Percentiles rank a stretch among this genome's conserved stretches.
phyloP scores from a whole-genome alignment of 192 early-diverging fungal species.

The Fimicolochytrium jonesii region DNA sequence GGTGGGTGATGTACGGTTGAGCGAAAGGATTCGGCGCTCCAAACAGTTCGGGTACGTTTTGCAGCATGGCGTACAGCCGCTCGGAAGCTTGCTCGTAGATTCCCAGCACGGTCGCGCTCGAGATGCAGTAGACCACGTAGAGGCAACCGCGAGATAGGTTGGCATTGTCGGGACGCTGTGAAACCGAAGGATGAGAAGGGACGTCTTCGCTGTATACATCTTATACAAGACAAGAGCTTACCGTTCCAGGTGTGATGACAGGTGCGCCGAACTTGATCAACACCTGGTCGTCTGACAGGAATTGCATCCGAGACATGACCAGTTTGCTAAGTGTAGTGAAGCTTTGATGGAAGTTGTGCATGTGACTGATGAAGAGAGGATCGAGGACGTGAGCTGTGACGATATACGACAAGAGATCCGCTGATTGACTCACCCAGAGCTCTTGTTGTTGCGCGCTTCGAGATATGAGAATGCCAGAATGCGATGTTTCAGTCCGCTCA shows the following conservation, averaged over 20 bases:
- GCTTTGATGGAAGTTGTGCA: conserved; percentile 58
- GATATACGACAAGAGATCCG: neutral
- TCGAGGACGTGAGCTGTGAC: too few relatives aligned
- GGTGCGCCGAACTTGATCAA: conserved; percentile 66
- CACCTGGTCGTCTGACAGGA: conserved; percentile 52
- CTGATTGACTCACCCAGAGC: conserved; percentile 21
- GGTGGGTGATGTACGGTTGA: conserved; percentile 30
- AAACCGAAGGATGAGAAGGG: too few relatives aligned
- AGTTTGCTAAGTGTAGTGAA: conserved; percentile 57
- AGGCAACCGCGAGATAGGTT: too few relatives aligned
- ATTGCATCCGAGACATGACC: conserved; percentile 68
- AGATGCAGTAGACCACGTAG: conserved; percentile 64
- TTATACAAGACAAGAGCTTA: too few relatives aligned
- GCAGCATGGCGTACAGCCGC: conserved; percentile 53
- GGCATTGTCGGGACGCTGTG: too few relatives aligned
- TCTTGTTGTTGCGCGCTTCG: too few relatives aligned
- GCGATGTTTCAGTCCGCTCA: conserved; percentile 68
- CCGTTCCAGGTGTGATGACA: conserved; percentile 48
- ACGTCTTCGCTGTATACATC: too few relatives aligned
- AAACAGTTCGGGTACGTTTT: conserved; percentile 44
- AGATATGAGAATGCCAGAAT: conserved; percentile 61
- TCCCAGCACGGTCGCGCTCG: conserved; percentile 45
- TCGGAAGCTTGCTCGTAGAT: conserved; percentile 66
- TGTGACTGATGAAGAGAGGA: conserved; percentile 5
- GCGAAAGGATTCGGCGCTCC: conserved; percentile 17